Evolutionary conservation across 306 rosid species (phyloP).

Genomic region (Lathyrus aphaca): DNA sequence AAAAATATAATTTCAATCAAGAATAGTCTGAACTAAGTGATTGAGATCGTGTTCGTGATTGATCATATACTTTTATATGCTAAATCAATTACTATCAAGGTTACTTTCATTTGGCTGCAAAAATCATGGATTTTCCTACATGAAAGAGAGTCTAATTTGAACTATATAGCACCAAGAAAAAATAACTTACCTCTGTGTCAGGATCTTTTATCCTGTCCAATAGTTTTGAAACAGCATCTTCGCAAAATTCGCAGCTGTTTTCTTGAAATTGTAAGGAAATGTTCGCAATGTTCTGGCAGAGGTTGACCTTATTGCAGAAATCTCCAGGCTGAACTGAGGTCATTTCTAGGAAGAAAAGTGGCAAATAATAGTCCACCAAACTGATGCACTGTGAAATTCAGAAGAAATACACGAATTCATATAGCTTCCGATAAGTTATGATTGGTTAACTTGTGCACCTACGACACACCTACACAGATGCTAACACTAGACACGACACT

Average conservation of each 20-base stretch:
- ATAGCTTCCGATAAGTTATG: not conserved
- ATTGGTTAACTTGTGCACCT: not conserved
- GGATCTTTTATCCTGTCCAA: conserved; percentile 74
- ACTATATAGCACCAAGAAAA: conserved; percentile 8
- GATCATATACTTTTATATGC: not conserved
- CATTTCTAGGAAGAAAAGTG: conserved; percentile 74
- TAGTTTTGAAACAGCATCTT: conserved; percentile 62
- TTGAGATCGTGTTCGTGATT: not conserved
- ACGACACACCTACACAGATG: not conserved
- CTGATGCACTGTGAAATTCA: conserved; percentile 57
- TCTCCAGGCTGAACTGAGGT: conserved; percentile 57
- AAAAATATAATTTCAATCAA: conserved; percentile 15
- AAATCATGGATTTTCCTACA: conserved; percentile 21
- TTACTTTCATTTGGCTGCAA: conserved; percentile 3
- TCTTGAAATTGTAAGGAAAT: conserved; percentile 58
- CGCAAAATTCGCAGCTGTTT: conserved; percentile 72
- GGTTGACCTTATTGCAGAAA: conserved; percentile 69
- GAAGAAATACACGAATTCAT: conserved; percentile 28
- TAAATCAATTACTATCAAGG: not conserved
- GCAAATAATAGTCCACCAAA: conserved; percentile 82
- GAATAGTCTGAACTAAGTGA: not conserved
- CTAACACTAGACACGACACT: not conserved
- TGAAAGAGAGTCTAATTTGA: conserved; percentile 20
- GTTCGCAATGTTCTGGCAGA: conserved; percentile 58
- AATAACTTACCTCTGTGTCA: conserved; percentile 64